These are phyloP conservation scores for Wickerhamiella parazyma DNA, from an alignment of 805 yeast genomes.

Conservation along the genomic window DNA sequence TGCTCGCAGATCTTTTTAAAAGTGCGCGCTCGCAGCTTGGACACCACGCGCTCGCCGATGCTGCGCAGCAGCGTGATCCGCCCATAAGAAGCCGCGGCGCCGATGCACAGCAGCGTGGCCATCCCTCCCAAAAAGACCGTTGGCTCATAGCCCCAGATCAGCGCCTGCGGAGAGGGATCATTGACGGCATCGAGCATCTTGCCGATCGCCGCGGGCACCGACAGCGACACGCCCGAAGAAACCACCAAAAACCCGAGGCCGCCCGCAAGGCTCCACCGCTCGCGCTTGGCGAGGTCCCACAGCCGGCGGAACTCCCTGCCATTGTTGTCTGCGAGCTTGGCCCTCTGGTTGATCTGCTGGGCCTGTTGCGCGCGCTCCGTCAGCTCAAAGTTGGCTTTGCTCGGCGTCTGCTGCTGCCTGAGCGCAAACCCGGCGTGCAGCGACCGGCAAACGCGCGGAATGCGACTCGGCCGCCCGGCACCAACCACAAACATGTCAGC, in stretches of 20 bases:
- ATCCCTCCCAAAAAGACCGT: conserved; percentile 50
- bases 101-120: conserved; percentile 50
- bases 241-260: conserved; percentile 54
- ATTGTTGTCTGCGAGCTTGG: conserved; percentile 20
- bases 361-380: conserved; percentile 17
- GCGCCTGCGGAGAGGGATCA: conserved; percentile 24
- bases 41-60: conserved; percentile 79
- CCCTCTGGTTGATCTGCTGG: conserved; percentile 23
- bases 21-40: conserved; percentile 64
- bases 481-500: neutral
- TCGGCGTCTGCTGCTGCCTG: neutral
- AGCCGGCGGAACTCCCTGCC: conserved; percentile 34
- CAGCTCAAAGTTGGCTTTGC: conserved; percentile 1
- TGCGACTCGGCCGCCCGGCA: neutral
- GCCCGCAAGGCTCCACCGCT: conserved; percentile 37
- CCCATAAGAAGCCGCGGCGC: conserved; percentile 69
- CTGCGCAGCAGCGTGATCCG: conserved; percentile 61
- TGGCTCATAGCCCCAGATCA: conserved; percentile 47
- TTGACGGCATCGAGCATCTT: conserved; percentile 65
- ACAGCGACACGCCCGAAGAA: conserved; percentile 69
- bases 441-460: neutral
- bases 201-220: conserved; percentile 73
- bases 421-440: neutral
- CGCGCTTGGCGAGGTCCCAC: conserved; percentile 44
- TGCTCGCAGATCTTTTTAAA: conserved; percentile 67